phyloP scores from a whole-genome alignment of 2,329 filamentous ascomycete species.

The Scedosporium aurantiacum region DNA sequence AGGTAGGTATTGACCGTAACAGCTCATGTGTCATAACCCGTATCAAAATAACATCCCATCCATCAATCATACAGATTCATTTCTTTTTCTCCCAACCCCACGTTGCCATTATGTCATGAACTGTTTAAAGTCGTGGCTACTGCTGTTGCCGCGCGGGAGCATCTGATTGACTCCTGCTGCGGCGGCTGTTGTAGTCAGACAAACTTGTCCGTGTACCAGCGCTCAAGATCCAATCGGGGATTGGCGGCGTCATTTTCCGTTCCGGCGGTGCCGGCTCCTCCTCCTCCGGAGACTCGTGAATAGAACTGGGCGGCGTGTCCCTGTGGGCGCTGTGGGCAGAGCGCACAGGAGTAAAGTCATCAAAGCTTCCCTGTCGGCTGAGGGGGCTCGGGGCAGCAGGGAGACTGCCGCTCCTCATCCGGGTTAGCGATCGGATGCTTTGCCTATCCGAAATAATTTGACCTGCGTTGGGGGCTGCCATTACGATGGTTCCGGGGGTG shows the following conservation, averaged over 20 bases:
- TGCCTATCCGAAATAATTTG: slow-evolving; percentile 46
- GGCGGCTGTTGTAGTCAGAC: slow-evolving; percentile 46
- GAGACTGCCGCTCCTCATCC: slow-evolving; percentile 46
- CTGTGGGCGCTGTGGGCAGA: slow-evolving; percentile 4
- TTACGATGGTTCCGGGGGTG: slow-evolving; percentile 59
- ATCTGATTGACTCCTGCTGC: slow-evolving; percentile 1
- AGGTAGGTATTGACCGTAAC: neutral
- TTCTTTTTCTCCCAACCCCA: slow-evolving; percentile 12
- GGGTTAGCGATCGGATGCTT: slow-evolving; percentile 38
- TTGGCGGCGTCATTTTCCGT: slow-evolving; percentile 45
- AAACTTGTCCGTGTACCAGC: slow-evolving; percentile 40
- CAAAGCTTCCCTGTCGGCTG: slow-evolving; percentile 36
- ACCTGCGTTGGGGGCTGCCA: slow-evolving; percentile 58
- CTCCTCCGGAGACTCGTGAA: slow-evolving; percentile 14
- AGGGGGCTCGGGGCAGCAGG: slow-evolving; percentile 35
- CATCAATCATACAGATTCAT: slow-evolving; percentile 14
- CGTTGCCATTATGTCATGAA: slow-evolving; percentile 58
- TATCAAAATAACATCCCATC: neutral
- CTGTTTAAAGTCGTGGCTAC: neutral
- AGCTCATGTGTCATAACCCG: neutral
- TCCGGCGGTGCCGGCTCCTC: slow-evolving; percentile 21
- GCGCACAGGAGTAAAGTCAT: slow-evolving; percentile 27
- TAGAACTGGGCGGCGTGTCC: neutral
- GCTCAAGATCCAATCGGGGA: slow-evolving; percentile 49
- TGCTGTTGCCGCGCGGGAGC: slow-evolving; percentile 31